phyloP scores from a whole-genome alignment of 2,329 filamentous ascomycete genomes.

The Sclerotinia nivalis region DNA sequence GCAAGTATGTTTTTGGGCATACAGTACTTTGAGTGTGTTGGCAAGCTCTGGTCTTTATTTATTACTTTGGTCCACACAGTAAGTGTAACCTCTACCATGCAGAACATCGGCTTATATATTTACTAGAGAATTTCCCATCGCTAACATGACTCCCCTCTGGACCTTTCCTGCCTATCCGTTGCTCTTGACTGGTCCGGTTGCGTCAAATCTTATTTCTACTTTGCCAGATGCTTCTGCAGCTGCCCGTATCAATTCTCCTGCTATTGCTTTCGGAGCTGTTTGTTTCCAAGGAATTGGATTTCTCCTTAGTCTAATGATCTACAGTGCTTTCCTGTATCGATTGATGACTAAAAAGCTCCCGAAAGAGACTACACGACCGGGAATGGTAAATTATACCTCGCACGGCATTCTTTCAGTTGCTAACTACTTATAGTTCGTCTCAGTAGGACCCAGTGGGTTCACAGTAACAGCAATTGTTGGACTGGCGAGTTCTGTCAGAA shows the following conservation, averaged over 20 bases:
- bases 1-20: slow-evolving; percentile 72
- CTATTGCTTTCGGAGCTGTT: slow-evolving; percentile 52
- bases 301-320: slow-evolving; percentile 71
- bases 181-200: slow-evolving; percentile 74
- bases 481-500: slow-evolving; percentile 30
- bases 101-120: neutral
- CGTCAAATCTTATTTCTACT: slow-evolving; percentile 51
- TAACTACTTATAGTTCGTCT: slow-evolving; percentile 61
- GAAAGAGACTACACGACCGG: slow-evolving; percentile 71
- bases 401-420: neutral
- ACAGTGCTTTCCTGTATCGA: slow-evolving; percentile 79
- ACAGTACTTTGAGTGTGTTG: slow-evolving; percentile 65
- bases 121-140: slow-evolving; percentile 60
- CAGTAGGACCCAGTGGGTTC: slow-evolving; percentile 67
- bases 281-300: slow-evolving; percentile 57
- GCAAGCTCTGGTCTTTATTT: slow-evolving; percentile 73
- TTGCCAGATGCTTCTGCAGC: slow-evolving; percentile 38
- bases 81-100: slow-evolving; percentile 30
- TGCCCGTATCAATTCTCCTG: slow-evolving; percentile 47
- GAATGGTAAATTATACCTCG: slow-evolving; percentile 53
- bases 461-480: slow-evolving; percentile 60
- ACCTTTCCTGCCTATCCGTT: slow-evolving; percentile 85
- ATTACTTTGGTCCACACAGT: slow-evolving; percentile 65
- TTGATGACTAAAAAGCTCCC: slow-evolving; percentile 88
- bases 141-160: slow-evolving; percentile 85